These are phyloP conservation scores for Talaromyces wortmannii DNA, from an alignment of 495 filamentous ascomycete genomes.

Conservation along the genomic window DNA sequence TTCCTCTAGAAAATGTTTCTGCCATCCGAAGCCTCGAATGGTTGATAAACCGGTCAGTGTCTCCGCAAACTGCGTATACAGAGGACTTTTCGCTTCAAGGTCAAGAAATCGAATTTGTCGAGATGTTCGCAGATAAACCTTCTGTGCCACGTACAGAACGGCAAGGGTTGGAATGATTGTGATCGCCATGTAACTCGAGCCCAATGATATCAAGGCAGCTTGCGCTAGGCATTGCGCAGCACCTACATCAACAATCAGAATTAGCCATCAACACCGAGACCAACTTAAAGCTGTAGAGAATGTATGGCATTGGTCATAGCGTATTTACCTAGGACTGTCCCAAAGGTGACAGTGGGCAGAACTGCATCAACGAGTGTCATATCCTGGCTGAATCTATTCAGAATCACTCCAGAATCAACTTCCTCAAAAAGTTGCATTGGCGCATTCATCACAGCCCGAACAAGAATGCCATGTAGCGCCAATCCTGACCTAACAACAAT, in stretches of 20 bases:
- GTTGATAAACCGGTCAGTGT: constrained; percentile 31
- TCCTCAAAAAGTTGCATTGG: constrained; percentile 19
- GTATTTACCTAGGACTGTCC: constrained; percentile 14
- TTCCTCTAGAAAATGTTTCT: constrained; percentile 8
- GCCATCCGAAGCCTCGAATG: constrained; percentile 45
- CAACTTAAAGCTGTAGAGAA: too few relatives aligned
- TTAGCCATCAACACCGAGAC: constrained; percentile 15
- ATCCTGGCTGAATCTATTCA: constrained; percentile 38
- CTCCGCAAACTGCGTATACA: constrained; percentile 46
- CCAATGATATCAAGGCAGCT: neutral
- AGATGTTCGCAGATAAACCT: constrained; percentile 53
- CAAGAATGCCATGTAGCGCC: constrained; percentile 13
- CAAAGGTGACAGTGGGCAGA: constrained; percentile 11
- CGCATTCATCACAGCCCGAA: constrained; percentile 25
- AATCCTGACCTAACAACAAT: constrained; percentile 17
- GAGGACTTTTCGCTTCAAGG: constrained; percentile 43
- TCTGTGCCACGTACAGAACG: constrained; percentile 38
- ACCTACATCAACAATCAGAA: constrained; percentile 17
- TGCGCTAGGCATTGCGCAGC: constrained; percentile 38
- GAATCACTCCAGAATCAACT: constrained; percentile 12
- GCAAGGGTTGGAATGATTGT: constrained; percentile 28
- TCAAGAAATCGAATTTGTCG: constrained; percentile 55
- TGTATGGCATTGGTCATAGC: too few relatives aligned
- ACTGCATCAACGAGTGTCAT: constrained; percentile 28
- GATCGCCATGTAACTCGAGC: constrained; percentile 1